phyloP scores from a whole-genome alignment of 169 alveolate species.

The Eimeria necatrix region DNA sequence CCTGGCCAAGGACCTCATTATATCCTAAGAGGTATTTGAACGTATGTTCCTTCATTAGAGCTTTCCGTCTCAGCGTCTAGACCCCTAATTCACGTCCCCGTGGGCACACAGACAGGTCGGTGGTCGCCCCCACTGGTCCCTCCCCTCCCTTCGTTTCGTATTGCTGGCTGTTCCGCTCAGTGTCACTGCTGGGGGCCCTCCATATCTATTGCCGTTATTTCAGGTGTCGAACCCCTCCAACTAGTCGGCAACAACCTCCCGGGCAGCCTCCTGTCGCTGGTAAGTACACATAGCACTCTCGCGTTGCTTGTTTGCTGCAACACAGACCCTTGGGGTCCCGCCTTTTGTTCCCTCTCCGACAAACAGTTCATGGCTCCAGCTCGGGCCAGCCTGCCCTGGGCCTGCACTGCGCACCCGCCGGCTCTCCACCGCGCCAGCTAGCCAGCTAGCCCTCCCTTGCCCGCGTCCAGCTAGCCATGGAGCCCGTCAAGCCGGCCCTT shows the following conservation, averaged over 20 bases:
- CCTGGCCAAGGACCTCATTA: neutral
- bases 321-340: neutral
- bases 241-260: neutral
- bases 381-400: neutral
- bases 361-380: neutral
- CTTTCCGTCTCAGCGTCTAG: no score
- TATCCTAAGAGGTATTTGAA: neutral
- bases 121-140: conserved; percentile 65
- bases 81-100: no score
- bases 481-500: neutral
- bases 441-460: neutral
- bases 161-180: no score
- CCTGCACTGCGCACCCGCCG: neutral
- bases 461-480: neutral
- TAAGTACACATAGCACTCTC: neutral
- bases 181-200: no score
- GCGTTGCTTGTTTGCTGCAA: neutral
- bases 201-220: neutral
- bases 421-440: neutral
- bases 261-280: neutral
- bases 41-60: neutral
- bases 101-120: neutral
- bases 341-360: neutral
- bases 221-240: neutral
- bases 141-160: neutral